A percentile compares a stretch with the other conserved stretches of the same genome.
These are phyloP conservation scores for Eucalyptus sp. DNA, from an alignment of 345 rosid genomes.

Conservation along the genomic window DNA sequence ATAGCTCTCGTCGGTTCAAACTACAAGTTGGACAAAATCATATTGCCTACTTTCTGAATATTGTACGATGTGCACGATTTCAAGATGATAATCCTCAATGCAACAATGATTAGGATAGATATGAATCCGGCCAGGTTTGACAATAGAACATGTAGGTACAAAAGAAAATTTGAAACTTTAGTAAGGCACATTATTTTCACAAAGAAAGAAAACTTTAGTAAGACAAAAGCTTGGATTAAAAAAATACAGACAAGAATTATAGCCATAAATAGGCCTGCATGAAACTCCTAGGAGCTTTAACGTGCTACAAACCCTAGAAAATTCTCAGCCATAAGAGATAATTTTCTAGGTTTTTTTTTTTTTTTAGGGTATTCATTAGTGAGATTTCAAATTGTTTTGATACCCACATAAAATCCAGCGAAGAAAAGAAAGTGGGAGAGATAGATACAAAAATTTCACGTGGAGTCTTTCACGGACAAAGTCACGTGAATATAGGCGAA, in stretches of 20 bases:
- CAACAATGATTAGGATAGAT: background rate
- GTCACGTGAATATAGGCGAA: slow-evolving; percentile 1
- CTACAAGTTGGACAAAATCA: background rate
- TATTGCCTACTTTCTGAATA: background rate
- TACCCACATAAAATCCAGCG: background rate
- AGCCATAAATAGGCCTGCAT: background rate
- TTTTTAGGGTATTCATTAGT: background rate
- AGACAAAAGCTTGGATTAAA: background rate
- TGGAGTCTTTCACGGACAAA: slow-evolving; percentile 9
- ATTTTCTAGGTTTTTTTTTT: background rate
- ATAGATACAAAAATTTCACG: slow-evolving; percentile 5
- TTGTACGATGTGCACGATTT: background rate
- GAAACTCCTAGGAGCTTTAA: background rate
- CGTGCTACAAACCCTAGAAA: background rate
- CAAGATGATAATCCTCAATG: background rate
- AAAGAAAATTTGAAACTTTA: background rate
- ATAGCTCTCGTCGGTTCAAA: background rate
- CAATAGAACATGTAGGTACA: background rate
- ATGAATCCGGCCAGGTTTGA: background rate
- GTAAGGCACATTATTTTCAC: background rate
- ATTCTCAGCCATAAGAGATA: slow-evolving; percentile 5
- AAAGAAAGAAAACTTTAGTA: background rate
- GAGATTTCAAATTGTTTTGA: background rate
- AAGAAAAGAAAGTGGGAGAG: background rate
- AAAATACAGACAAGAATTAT: background rate